Base-by-base conservation (phyloP, 805 yeast species). In the Ogataea thermomethanolica region DNA sequence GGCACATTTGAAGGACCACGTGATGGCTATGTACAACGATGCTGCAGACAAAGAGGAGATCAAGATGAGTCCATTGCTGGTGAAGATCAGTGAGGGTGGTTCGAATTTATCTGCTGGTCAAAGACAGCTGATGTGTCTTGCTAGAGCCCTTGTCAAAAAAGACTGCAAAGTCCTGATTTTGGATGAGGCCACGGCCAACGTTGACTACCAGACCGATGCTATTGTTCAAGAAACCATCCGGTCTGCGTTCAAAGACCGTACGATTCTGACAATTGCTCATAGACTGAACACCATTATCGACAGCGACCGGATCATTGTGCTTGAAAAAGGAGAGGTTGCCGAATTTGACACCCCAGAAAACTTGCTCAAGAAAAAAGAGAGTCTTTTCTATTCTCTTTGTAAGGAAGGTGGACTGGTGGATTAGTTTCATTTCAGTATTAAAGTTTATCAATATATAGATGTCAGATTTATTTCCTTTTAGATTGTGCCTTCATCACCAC, bases 161-260 rank as follows among this genome's bases (percentile, higher is more conserved):
- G 68, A 79, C 6, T 46, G 56, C 33, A 76, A 79, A 44, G 74
- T 85, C 29, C 68, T 85, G 47, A 79, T 85, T 7, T 64, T 85
- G 54, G 95, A 85, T 62, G 95, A 85, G 63, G 95, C 95, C 9
- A 85, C 95, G 2, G 93, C 95, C 4, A 89, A 91, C 5, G 93
- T 85, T 37, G 95, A 85, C 63, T 90, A 84, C 26, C 87, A 84
- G 56, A 85, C 95, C 2, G 95, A 85, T 62, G 67, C 78, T 46
- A 74, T 84, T 40, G 71, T 85, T 37, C 95, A 85, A 65, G 78
- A 81, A 46, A 85, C 95, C 1, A 85, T 85, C 37, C 73, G 93
- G 62, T 64, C 71, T 1, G 88, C 84, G 29, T 85, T 85, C 56
- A 76, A 77, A 48, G 82, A 83, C 39, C 73, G 89, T 60, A 85